Percentiles rank a stretch among this genome's conserved stretches.
Conservation (phyloP, 345 rosid species). For the Pugionium cornutum region DNA sequence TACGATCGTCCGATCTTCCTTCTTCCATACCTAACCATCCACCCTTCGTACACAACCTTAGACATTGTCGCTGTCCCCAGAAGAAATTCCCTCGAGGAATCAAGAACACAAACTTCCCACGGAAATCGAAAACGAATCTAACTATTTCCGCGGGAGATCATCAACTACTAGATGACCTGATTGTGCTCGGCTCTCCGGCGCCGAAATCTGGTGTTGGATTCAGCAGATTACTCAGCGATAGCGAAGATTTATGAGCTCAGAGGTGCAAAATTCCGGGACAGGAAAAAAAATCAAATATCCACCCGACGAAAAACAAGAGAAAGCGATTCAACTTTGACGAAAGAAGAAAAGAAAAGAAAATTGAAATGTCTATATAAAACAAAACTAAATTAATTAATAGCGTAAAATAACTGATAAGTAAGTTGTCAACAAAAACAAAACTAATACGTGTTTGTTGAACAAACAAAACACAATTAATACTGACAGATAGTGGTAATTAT, state of each 20-base stretch:
- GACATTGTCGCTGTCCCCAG: slow-evolving; percentile 45
- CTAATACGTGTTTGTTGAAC: slow-evolving; percentile 29
- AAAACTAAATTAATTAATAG: background rate
- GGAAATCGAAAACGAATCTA: slow-evolving; percentile 24
- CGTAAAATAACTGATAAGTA: slow-evolving; percentile 9
- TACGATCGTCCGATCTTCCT: slow-evolving; percentile 94
- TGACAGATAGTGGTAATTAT: no score
- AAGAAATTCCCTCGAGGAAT: background rate
- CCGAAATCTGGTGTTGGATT: slow-evolving; percentile 29
- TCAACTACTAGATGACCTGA: slow-evolving; percentile 22
- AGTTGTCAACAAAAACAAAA: slow-evolving; percentile 22
- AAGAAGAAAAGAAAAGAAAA: background rate
- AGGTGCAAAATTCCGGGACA: slow-evolving; percentile 3
- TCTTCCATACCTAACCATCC: slow-evolving; percentile 99
- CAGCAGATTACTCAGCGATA: slow-evolving; percentile 1
- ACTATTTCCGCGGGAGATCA: slow-evolving; percentile 30
- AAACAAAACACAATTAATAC: slow-evolving; percentile 16
- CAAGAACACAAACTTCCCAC: slow-evolving; percentile 7
- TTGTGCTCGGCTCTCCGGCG: slow-evolving; percentile 38
- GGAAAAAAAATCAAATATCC: background rate
- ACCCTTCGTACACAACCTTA: slow-evolving; percentile 94
- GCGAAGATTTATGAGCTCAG: slow-evolving; percentile 32
- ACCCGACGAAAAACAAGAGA: slow-evolving; percentile 23
- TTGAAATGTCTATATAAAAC: background rate
- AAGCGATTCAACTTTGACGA: slow-evolving; percentile 33